Percentiles rank a stretch among this genome's conserved stretches.
These are phyloP conservation scores for Hylodesmum podocarpum DNA, from an alignment of 306 rosid genomes.

Conservation along the genomic window DNA sequence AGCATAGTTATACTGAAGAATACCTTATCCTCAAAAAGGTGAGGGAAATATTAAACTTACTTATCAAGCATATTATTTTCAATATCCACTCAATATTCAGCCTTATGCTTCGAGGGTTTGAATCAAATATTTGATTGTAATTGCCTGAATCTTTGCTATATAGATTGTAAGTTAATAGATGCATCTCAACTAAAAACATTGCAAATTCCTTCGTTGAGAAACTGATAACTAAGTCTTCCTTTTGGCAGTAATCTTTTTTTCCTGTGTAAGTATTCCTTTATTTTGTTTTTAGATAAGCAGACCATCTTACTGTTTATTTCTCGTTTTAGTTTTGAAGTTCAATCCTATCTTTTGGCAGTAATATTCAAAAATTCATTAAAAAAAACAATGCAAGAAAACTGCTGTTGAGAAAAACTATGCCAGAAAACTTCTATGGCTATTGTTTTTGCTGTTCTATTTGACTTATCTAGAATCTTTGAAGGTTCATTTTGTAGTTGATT, in stretches of 20 bases:
- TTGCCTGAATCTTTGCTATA: not conserved
- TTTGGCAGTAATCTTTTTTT: not conserved
- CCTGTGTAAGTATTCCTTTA: not conserved
- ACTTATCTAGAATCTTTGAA: not conserved
- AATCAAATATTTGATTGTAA: not conserved
- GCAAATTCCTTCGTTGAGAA: not conserved
- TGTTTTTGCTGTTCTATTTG: not conserved
- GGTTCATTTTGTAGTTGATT: not conserved
- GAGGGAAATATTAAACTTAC: not conserved
- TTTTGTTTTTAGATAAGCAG: not conserved
- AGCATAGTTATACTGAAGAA: not conserved
- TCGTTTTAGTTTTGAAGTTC: not conserved
- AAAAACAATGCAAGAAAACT: not conserved
- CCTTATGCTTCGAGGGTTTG: not conserved
- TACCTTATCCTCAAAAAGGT: not conserved
- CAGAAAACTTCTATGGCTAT: not conserved
- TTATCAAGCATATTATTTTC: not conserved
- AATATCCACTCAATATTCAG: not conserved
- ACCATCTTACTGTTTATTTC: not conserved
- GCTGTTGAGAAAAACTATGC: not conserved
- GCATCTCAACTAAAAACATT: not conserved
- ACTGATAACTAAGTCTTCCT: not conserved
- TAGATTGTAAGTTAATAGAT: not conserved
- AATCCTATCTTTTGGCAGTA: not conserved
- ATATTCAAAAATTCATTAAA: not conserved